Evolutionary conservation across 164 flowering plant species (phyloP).

Genomic region (Macadamia integrifolia): DNA sequence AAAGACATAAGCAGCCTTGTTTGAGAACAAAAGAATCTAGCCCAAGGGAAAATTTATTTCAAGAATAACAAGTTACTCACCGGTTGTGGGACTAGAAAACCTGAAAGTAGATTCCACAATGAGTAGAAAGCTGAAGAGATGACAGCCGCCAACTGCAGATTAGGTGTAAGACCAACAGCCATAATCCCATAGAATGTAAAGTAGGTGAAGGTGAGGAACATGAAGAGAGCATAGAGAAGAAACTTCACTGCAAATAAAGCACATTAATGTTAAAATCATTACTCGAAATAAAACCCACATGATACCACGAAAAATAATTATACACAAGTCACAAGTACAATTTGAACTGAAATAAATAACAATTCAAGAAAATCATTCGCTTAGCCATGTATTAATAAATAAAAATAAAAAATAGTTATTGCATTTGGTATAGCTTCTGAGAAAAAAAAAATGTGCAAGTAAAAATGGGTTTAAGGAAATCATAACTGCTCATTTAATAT

Average conservation of each 20-base stretch:
- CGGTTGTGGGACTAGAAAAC: conserved; percentile 74
- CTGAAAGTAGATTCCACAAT: conserved; percentile 89
- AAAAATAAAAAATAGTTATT: too few species aligned
- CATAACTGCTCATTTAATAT: too few species aligned
- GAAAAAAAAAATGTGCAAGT: too few species aligned
- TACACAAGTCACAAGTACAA: neutral
- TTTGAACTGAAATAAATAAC: neutral
- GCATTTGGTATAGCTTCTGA: too few species aligned
- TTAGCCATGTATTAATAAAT: too few species aligned
- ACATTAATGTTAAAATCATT: neutral
- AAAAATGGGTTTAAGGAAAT: too few species aligned
- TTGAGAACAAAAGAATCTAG: neutral
- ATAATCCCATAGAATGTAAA: conserved; percentile 89
- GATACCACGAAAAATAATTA: too few species aligned
- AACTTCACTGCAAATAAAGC: conserved; percentile 55
- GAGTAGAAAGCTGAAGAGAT: conserved; percentile 84
- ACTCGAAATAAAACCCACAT: neutral
- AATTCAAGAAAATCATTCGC: too few species aligned
- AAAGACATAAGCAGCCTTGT: neutral
- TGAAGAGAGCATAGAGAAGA: conserved; percentile 55
- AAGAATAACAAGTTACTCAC: conserved; percentile 30
- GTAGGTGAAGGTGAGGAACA: conserved; percentile 83
- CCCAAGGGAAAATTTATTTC: neutral
- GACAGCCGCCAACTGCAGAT: conserved; percentile 69
- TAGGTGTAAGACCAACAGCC: conserved; percentile 82